These are phyloP conservation scores for Hylodesmum podocarpum DNA, from an alignment of 306 rosid genomes.

Conservation along the genomic window DNA sequence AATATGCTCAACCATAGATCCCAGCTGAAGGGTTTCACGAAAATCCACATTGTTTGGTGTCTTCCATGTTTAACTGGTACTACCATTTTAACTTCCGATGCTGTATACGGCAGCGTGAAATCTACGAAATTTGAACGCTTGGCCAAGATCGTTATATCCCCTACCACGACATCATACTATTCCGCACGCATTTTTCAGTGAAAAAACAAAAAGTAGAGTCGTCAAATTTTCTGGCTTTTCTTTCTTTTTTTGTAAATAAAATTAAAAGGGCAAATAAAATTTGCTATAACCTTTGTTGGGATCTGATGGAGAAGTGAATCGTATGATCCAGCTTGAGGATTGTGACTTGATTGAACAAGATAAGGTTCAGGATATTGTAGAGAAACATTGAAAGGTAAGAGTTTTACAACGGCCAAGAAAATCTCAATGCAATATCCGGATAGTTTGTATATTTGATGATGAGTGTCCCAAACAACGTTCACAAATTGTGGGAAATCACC, in stretches of 20 bases:
- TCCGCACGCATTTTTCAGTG: background rate
- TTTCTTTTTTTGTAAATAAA: no score
- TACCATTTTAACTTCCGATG: conserved; percentile 30
- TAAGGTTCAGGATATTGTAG: conserved; percentile 15
- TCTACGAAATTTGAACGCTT: conserved; percentile 31
- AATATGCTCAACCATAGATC: conserved; percentile 37
- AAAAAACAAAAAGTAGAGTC: background rate
- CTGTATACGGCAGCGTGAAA: conserved; percentile 37
- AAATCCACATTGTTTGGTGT: conserved; percentile 36
- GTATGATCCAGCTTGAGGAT: conserved; percentile 29
- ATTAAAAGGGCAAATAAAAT: background rate
- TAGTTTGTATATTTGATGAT: background rate
- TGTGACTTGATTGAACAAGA: background rate
- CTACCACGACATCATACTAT: conserved; percentile 38
- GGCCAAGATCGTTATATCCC: conserved; percentile 35
- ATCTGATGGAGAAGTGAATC: conserved; percentile 28
- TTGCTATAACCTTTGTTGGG: conserved; percentile 23
- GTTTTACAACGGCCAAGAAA: conserved; percentile 17
- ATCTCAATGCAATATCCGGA: conserved; percentile 41
- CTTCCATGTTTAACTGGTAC: conserved; percentile 18
- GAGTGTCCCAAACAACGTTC: background rate
- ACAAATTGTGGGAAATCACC: conserved; percentile 36
- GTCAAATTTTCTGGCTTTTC: background rate
- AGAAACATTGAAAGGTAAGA: conserved; percentile 29
- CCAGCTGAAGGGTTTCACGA: conserved; percentile 40